These are phyloP conservation scores for Areca catechu DNA, from an alignment of 176 grass and related monocot genomes.

Conservation along the genomic window DNA sequence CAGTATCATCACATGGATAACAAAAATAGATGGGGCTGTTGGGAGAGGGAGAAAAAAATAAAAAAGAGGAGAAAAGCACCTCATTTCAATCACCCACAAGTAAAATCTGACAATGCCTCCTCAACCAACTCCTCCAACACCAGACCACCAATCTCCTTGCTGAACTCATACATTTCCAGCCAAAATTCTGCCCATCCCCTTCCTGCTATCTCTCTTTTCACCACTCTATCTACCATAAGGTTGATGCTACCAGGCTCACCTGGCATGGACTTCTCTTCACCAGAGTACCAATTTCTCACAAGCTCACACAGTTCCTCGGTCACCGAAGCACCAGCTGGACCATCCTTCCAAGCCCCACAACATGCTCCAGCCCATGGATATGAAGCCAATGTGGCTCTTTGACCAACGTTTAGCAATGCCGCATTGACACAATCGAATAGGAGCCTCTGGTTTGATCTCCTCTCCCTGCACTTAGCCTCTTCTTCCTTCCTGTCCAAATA, in stretches of 20 bases:
- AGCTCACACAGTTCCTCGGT: conserved; percentile 55
- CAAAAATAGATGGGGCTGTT: conserved; percentile 16
- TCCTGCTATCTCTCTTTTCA: conserved; percentile 52
- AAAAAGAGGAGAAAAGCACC: conserved; percentile 44
- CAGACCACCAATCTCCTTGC: conserved; percentile 30
- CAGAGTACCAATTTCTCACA: conserved; percentile 61
- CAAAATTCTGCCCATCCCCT: conserved; percentile 15
- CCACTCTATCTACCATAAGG: conserved; percentile 51
- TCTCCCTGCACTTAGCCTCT: conserved; percentile 23
- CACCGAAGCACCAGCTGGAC: conserved; percentile 1
- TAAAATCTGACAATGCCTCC: conserved; percentile 45
- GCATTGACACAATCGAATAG: conserved; percentile 71
- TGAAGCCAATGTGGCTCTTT: conserved; percentile 20
- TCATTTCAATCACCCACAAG: conserved; percentile 23
- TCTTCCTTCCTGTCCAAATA: conserved; percentile 33
- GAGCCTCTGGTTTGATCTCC: conserved; percentile 34
- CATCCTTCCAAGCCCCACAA: conserved; percentile 18
- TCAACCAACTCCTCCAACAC: conserved; percentile 62
- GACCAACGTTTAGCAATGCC: conserved; percentile 53
- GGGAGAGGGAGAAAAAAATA: conserved; percentile 27
- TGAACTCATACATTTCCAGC: conserved; percentile 53
- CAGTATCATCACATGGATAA: conserved; percentile 20
- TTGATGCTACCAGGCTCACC: conserved; percentile 26
- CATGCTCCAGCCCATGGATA: conserved; percentile 44
- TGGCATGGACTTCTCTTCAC: conserved; percentile 36